Evolutionary conservation across 192 early-diverging fungal genomes (phyloP).

Genomic region (Podila epicladia): DNA sequence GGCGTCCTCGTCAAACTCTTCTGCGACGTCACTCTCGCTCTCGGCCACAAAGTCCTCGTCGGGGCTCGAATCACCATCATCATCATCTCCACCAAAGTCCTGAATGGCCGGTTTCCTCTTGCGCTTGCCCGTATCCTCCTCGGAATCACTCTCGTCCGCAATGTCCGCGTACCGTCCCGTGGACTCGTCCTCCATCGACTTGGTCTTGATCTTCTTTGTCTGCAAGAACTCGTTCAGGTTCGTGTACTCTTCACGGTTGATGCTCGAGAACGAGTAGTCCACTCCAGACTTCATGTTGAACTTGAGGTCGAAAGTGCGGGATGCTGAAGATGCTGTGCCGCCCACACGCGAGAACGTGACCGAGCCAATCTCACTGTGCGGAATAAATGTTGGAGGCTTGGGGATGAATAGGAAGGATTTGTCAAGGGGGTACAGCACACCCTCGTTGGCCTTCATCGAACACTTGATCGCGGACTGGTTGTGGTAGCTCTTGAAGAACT

Average conservation of each 20-base stretch:
- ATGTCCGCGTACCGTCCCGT: conserved; percentile 40
- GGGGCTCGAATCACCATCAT: conserved; percentile 68
- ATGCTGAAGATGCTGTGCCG: conserved; percentile 54
- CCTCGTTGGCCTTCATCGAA: conserved; percentile 97
- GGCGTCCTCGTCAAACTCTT: conserved; percentile 83
- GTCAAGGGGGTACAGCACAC: conserved; percentile 92
- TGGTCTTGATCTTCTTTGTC: conserved; percentile 84
- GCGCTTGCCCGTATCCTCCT: conserved; percentile 45
- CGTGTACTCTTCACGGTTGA: conserved; percentile 90
- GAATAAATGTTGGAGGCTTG: conserved; percentile 92
- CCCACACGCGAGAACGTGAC: conserved; percentile 91
- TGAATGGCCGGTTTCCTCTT: conserved; percentile 32
- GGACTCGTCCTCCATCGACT: conserved; percentile 53
- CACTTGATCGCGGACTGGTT: conserved; percentile 88
- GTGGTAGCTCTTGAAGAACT: conserved; percentile 71
- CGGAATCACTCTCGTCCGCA: conserved; percentile 37
- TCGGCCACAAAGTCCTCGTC: conserved; percentile 93
- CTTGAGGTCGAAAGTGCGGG: conserved; percentile 94
- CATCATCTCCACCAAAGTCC: conserved; percentile 61
- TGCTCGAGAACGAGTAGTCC: conserved; percentile 89
- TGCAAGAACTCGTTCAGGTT: conserved; percentile 84
- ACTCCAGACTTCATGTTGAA: conserved; percentile 83
- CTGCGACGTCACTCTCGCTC: conserved; percentile 78
- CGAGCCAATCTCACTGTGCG: conserved; percentile 83
- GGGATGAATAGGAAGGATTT: conserved; percentile 94